A percentile compares a stretch with the other conserved stretches of the same genome.
Evolutionary conservation across 1,284 basidiomycete genomes (phyloP).

Genomic region (Fistulinella cinereoalba): DNA sequence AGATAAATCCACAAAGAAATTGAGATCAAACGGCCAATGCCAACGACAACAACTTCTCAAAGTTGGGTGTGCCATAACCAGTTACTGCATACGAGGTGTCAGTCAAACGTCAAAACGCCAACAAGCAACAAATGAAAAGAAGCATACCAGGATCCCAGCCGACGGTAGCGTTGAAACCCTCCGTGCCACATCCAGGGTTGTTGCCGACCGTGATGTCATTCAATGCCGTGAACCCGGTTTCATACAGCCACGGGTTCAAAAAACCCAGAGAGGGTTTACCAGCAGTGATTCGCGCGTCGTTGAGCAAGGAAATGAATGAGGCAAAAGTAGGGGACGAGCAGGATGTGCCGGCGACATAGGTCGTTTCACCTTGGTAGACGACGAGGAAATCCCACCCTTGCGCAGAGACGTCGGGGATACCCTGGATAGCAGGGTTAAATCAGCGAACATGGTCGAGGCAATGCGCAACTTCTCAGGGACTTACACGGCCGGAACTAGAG

Average conservation of each 20-base stretch:
- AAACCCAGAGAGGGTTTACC: slow-evolving; percentile 51
- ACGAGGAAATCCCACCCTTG: slow-evolving; percentile 32
- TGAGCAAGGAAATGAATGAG: slow-evolving; percentile 52
- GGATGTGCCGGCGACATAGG: slow-evolving; percentile 47
- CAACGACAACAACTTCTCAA: slow-evolving; percentile 29
- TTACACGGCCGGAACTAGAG: slow-evolving; percentile 36
- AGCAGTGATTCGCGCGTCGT: slow-evolving; percentile 51
- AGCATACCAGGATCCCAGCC: slow-evolving; percentile 47
- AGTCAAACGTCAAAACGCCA: background rate
- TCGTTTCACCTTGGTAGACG: slow-evolving; percentile 8
- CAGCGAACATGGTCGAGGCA: too few species aligned
- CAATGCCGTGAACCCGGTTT: slow-evolving; percentile 35
- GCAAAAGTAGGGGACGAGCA: slow-evolving; percentile 32
- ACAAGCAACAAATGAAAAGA: background rate
- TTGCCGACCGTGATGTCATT: slow-evolving; percentile 54
- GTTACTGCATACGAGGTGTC: slow-evolving; percentile 33
- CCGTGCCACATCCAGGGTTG: slow-evolving; percentile 57
- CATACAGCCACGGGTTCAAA: slow-evolving; percentile 59
- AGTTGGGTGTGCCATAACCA: slow-evolving; percentile 48
- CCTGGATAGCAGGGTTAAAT: too few species aligned
- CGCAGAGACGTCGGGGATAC: slow-evolving; percentile 60
- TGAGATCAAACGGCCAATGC: too few species aligned
- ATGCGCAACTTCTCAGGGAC: too few species aligned
- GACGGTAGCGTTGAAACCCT: slow-evolving; percentile 44
- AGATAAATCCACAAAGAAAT: too few species aligned